Evolutionary conservation across 495 filamentous ascomycete species (phyloP).

Genomic region (Clavariopsis aquatica): DNA sequence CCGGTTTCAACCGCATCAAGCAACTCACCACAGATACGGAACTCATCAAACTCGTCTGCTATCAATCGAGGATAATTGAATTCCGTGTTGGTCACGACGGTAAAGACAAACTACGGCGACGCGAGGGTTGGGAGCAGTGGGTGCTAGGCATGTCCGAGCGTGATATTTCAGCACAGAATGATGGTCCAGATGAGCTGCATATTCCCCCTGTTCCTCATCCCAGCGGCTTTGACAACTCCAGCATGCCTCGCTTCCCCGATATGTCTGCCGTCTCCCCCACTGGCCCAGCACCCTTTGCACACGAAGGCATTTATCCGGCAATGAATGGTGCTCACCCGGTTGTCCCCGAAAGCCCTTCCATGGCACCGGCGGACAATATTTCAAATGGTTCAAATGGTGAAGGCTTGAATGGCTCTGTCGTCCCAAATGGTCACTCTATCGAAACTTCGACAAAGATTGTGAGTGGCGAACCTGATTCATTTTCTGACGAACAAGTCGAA

Average conservation of each 20-base stretch:
- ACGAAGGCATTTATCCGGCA: slow-evolving; percentile 16
- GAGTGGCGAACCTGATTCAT: slow-evolving; percentile 46
- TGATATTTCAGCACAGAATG: slow-evolving; percentile 61
- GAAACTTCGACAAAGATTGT: slow-evolving; percentile 13
- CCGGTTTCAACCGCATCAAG: slow-evolving; percentile 81
- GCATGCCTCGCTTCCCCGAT: slow-evolving; percentile 15
- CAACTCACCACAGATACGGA: slow-evolving; percentile 70
- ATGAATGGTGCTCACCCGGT: slow-evolving; percentile 32
- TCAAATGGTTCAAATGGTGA: slow-evolving; percentile 16
- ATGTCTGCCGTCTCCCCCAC: slow-evolving; percentile 16
- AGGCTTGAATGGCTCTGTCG: slow-evolving; percentile 14
- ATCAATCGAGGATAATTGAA: slow-evolving; percentile 69
- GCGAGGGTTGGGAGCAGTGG: slow-evolving; percentile 79
- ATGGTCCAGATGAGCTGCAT: slow-evolving; percentile 52
- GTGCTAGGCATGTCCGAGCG: slow-evolving; percentile 65
- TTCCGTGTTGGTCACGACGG: slow-evolving; percentile 69
- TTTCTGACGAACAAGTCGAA: slow-evolving; percentile 59
- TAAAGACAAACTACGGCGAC: slow-evolving; percentile 73
- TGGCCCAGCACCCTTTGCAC: slow-evolving; percentile 8
- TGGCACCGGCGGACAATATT: background rate
- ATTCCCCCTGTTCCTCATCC: slow-evolving; percentile 43
- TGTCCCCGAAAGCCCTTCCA: too few relatives aligned
- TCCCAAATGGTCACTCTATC: slow-evolving; percentile 14
- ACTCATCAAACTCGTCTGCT: slow-evolving; percentile 70
- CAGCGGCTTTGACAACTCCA: slow-evolving; percentile 22